These are phyloP conservation scores for Phanerochaete sordida DNA, from an alignment of 768 basidiomycete species.

Conservation along the genomic window DNA sequence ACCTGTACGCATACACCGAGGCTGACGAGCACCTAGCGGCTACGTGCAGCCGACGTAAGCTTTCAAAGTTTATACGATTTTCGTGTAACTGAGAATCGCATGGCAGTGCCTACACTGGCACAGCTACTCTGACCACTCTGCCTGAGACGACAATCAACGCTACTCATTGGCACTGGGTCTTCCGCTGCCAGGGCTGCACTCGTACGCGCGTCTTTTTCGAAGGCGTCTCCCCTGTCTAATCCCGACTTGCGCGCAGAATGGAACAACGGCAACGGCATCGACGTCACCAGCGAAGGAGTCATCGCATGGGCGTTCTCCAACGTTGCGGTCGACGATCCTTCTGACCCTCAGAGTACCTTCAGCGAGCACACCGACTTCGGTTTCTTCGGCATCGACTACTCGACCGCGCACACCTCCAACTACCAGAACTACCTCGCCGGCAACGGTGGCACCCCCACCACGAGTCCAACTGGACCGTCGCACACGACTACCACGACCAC, in stretches of 20 bases:
- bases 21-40: slow-evolving; percentile 29
- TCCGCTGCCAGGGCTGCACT: slow-evolving; percentile 64
- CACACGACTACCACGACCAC: slow-evolving; percentile 31
- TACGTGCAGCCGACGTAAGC: slow-evolving; percentile 50
- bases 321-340: slow-evolving; percentile 43
- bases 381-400: slow-evolving; percentile 52
- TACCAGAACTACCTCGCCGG: slow-evolving; percentile 52
- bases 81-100: background rate
- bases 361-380: slow-evolving; percentile 60
- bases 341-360: slow-evolving; percentile 49
- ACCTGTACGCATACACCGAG: background rate
- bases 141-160: slow-evolving; percentile 49
- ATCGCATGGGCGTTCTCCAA: slow-evolving; percentile 50
- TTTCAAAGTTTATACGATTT: background rate
- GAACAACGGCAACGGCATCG: slow-evolving; percentile 35
- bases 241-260: slow-evolving; percentile 30
- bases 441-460: slow-evolving; percentile 31
- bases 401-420: slow-evolving; percentile 40
- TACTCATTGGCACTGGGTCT: slow-evolving; percentile 68
- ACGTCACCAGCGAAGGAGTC: slow-evolving; percentile 30
- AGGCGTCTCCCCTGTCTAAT: background rate
- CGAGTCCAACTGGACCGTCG: too few relatives aligned
- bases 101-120: slow-evolving; percentile 11
- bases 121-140: slow-evolving; percentile 45
- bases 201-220: slow-evolving; percentile 31